Conservation (phyloP, 805 yeast genomes). For the Candida dajiaensis region DNA sequence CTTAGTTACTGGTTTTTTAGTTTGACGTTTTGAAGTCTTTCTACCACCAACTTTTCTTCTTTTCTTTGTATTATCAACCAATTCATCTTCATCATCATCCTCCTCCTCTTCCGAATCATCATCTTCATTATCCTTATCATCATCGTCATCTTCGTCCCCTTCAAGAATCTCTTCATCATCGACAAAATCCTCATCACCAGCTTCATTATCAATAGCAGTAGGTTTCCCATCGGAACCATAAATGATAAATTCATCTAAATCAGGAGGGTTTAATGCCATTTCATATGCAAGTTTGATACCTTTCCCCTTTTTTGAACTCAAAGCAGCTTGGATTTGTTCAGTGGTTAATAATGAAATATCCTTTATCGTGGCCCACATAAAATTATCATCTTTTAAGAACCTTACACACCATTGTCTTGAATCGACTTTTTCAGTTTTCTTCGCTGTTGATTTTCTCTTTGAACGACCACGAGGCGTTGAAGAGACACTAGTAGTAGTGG, state of each 20-base stretch:
- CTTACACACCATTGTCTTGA: constrained; percentile 45
- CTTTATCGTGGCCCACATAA: constrained; percentile 53
- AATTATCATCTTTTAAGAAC: constrained; percentile 68
- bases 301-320: constrained; percentile 34
- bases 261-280: constrained; percentile 48
- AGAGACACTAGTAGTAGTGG: too few relatives aligned
- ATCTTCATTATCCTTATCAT: constrained; percentile 20
- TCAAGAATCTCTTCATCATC: constrained; percentile 11
- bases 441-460: constrained; percentile 4
- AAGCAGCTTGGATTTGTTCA: constrained; percentile 36
- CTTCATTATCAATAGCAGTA: constrained; percentile 25
- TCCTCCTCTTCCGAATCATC: constrained; percentile 23
- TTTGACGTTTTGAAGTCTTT: constrained; percentile 10
- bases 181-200: constrained; percentile 27
- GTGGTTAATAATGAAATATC: constrained; percentile 44
- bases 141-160: constrained; percentile 27
- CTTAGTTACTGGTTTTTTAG: constrained; percentile 5
- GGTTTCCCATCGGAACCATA: constrained; percentile 39
- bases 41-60: constrained; percentile 11
- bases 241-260: constrained; percentile 37
- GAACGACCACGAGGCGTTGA: constrained; percentile 1
- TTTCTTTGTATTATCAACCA: constrained; percentile 8
- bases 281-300: constrained; percentile 45
- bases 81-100: constrained; percentile 16
- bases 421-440: constrained; percentile 1